A percentile compares a stretch with the other conserved stretches of the same genome.
Evolutionary conservation across 768 basidiomycete species (phyloP).

Genomic region (Daedaleopsis sinensis): DNA sequence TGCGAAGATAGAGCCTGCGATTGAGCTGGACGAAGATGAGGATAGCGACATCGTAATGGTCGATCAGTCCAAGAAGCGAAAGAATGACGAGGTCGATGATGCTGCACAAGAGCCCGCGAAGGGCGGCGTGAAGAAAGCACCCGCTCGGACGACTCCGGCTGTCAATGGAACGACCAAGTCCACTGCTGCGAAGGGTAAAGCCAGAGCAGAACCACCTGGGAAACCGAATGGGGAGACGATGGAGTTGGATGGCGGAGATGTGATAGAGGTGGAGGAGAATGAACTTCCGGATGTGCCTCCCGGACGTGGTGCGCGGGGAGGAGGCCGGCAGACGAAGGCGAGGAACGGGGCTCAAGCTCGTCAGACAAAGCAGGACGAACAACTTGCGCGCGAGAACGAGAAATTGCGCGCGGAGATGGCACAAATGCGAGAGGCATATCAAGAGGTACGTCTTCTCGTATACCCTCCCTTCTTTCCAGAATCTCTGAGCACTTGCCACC

Average conservation of each 20-base stretch:
- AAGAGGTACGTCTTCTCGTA: constrained; percentile 22
- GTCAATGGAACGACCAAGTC: constrained; percentile 36
- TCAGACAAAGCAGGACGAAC: constrained; percentile 13
- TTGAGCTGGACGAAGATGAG: constrained; percentile 24
- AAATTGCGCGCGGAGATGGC: constrained; percentile 28
- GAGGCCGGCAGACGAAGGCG: constrained; percentile 18
- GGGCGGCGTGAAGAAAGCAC: constrained; percentile 10
- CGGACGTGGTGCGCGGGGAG: background rate
- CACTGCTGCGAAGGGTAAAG: constrained; percentile 34
- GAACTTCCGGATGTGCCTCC: constrained; percentile 12
- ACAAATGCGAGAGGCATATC: constrained; percentile 11
- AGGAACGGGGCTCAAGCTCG: constrained; percentile 6
- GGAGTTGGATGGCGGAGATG: constrained; percentile 20
- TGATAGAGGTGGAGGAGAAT: constrained; percentile 18
- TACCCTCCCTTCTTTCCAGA: background rate
- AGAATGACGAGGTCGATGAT: constrained; percentile 13
- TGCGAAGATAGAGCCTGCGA: background rate
- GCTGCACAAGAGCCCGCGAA: constrained; percentile 11
- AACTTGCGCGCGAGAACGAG: constrained; percentile 22
- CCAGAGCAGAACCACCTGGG: constrained; percentile 22
- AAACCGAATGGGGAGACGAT: constrained; percentile 18
- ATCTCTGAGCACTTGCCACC: background rate
- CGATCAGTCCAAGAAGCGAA: constrained; percentile 15
- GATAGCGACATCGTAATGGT: constrained; percentile 20
- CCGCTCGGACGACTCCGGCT: constrained; percentile 3